phyloP scores from a whole-genome alignment of 2,329 filamentous ascomycete genomes.

The Lachnellula occidentalis region DNA sequence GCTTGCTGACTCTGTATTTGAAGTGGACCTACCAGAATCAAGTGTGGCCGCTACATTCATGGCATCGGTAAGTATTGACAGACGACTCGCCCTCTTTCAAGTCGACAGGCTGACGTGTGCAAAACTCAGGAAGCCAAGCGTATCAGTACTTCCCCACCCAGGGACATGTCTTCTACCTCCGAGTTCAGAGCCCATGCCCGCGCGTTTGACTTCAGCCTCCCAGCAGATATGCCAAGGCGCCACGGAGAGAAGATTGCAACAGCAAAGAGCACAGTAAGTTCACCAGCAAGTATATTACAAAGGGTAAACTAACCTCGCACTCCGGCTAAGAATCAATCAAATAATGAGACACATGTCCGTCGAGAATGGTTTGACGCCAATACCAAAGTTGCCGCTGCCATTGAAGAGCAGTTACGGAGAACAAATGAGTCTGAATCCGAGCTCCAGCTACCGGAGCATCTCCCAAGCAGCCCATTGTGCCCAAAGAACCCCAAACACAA shows the following conservation, averaged over 20 bases:
- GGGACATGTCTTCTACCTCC: too few relatives aligned
- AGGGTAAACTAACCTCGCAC: too few relatives aligned
- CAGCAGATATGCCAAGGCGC: too few relatives aligned
- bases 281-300: too few relatives aligned
- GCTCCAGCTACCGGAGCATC: slow-evolving; percentile 39
- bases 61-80: slow-evolving; percentile 23
- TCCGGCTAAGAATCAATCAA: too few relatives aligned
- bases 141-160: slow-evolving; percentile 26
- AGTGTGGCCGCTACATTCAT: slow-evolving; percentile 21
- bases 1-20: slow-evolving; percentile 15
- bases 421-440: slow-evolving; percentile 26
- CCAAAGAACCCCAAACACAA: slow-evolving; percentile 36
- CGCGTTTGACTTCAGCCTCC: too few relatives aligned
- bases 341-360: too few relatives aligned
- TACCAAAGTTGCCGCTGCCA: background rate
- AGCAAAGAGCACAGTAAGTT: too few relatives aligned
- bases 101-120: background rate
- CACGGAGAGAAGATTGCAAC: too few relatives aligned
- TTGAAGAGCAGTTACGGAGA: slow-evolving; percentile 4
- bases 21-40: slow-evolving; percentile 25
- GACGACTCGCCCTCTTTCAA: background rate
- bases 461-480: slow-evolving; percentile 39
- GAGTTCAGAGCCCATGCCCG: too few relatives aligned
- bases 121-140: slow-evolving; percentile 26
- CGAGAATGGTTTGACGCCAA: too few relatives aligned